A percentile compares a stretch with the other conserved stretches of the same genome.
These are phyloP conservation scores for Cyclotella atomus DNA, from an alignment of 108 stramenopile species.

Conservation along the genomic window DNA sequence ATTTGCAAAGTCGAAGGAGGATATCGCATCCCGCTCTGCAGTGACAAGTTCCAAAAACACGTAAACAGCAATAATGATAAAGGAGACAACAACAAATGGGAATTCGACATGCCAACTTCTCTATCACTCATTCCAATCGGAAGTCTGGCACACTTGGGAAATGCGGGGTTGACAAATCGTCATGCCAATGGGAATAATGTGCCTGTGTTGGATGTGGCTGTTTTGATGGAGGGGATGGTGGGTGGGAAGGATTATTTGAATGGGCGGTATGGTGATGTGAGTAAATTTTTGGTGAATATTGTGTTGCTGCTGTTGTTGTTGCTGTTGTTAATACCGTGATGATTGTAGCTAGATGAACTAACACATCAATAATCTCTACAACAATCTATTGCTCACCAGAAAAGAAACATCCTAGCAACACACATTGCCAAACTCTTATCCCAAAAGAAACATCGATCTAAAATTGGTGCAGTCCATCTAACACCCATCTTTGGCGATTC, in stretches of 20 bases:
- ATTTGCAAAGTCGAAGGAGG: too few species aligned
- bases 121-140: conserved; percentile 26
- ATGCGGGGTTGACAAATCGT: conserved; percentile 66
- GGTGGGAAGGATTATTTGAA: conserved; percentile 79
- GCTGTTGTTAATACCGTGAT: background rate
- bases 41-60: conserved; percentile 60
- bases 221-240: conserved; percentile 59
- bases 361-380: too few species aligned
- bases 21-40: conserved; percentile 45
- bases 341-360: too few species aligned
- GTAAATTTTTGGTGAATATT: conserved; percentile 19
- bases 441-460: conserved; percentile 50
- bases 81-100: too few species aligned
- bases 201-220: conserved; percentile 70
- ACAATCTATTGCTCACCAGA: too few species aligned
- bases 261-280: conserved; percentile 81
- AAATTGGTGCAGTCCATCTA: conserved; percentile 56
- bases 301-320: background rate
- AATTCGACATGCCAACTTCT: conserved; percentile 37
- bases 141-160: conserved; percentile 40
- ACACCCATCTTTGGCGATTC: conserved; percentile 49
- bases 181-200: conserved; percentile 76
- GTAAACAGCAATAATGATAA: conserved; percentile 20
- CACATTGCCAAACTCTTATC: conserved; percentile 64
- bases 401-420: conserved; percentile 72